Conservation (phyloP, 2,329 filamentous ascomycete genomes). For the Penicillium sp. region DNA sequence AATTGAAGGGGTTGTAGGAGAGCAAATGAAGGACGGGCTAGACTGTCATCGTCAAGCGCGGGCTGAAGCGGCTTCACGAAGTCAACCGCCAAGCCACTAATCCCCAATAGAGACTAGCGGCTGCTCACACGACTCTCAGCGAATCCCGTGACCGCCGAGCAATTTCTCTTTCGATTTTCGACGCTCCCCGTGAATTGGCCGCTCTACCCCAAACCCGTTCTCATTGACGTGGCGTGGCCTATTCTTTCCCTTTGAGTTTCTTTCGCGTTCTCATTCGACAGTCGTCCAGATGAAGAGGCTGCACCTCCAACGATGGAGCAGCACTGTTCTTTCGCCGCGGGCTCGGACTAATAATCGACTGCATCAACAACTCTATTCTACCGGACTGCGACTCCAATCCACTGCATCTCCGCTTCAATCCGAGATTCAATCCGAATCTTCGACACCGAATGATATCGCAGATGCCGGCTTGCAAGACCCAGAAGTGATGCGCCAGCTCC, state of each 20-base stretch:
- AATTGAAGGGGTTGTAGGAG: constrained; percentile 27
- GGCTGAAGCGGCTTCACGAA: constrained; percentile 36
- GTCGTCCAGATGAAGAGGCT: constrained; percentile 54
- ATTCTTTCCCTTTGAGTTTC: constrained; percentile 15
- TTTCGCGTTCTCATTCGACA: constrained; percentile 15
- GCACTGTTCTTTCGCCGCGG: constrained; percentile 53
- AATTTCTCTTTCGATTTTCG: constrained; percentile 40
- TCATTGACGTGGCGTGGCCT: constrained; percentile 21
- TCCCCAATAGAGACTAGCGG: constrained; percentile 32
- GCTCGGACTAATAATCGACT: constrained; percentile 46
- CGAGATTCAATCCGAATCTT: constrained; percentile 20
- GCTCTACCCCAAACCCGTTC: constrained; percentile 22
- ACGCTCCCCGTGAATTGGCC: constrained; percentile 32
- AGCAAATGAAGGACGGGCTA: constrained; percentile 28
- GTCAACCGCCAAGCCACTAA: constrained; percentile 35
- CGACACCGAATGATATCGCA: constrained; percentile 31
- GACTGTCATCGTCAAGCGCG: constrained; percentile 26
- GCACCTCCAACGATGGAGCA: constrained; percentile 58
- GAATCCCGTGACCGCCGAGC: constrained; percentile 42
- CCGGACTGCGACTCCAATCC: constrained; percentile 46
- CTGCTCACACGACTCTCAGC: constrained; percentile 35
- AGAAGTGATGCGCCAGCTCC: constrained; percentile 26
- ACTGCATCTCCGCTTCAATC: constrained; percentile 35
- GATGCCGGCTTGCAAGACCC: constrained; percentile 32
- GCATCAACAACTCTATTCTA: constrained; percentile 41